These are phyloP conservation scores for Coprinopsis marcescibilis DNA, from an alignment of 768 basidiomycete species.

Conservation along the genomic window DNA sequence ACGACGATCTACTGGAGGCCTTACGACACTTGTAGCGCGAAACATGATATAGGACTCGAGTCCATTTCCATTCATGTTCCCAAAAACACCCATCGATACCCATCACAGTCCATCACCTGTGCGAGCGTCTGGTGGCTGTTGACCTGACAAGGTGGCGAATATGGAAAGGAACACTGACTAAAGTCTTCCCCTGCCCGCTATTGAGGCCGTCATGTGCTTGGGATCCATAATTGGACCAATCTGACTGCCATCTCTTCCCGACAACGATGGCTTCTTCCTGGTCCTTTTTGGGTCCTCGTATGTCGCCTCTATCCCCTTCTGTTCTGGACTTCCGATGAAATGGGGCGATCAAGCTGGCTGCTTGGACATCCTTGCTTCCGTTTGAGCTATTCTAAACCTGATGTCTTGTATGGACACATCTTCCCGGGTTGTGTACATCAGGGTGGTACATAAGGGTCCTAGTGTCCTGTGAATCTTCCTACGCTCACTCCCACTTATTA, in stretches of 20 bases:
- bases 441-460: not conserved
- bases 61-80: not conserved
- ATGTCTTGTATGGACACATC: not conserved
- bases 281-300: not conserved
- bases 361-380: not conserved
- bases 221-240: not conserved
- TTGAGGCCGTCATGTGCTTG: not conserved
- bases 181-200: not conserved
- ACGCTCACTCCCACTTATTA: not conserved
- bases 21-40: not conserved
- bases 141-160: not conserved
- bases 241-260: not conserved
- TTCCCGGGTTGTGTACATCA: no score
- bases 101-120: not conserved
- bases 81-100: not conserved
- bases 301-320: not conserved
- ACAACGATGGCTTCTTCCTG: not conserved
- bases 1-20: conserved; percentile 1
- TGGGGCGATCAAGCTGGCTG: no score
- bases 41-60: not conserved
- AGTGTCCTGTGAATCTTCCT: not conserved
- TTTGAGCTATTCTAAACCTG: not conserved
- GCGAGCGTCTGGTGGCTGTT: not conserved
- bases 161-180: not conserved
- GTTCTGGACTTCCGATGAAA: no score